Conservation (phyloP, 164 flowering plant genomes). For the Brasenia schreberi region DNA sequence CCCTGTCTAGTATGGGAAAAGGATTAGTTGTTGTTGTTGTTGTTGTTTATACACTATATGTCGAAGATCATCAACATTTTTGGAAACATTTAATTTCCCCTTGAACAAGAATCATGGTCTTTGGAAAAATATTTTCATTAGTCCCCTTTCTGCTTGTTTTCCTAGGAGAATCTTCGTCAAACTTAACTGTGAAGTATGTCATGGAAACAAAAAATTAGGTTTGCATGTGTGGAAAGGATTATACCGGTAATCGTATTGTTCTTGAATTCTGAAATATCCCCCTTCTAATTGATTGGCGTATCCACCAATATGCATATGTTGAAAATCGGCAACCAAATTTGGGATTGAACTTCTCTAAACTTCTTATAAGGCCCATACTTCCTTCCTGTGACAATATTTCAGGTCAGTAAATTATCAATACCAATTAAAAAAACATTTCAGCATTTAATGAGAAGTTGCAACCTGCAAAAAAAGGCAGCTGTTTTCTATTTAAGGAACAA, state of each 20-base stretch:
- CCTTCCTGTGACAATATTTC: conserved; percentile 49
- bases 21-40: too few species aligned
- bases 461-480: background rate
- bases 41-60: too few species aligned
- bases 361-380: conserved; percentile 81
- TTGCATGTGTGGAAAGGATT: conserved; percentile 1
- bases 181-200: too few species aligned
- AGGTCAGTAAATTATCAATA: background rate
- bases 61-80: too few species aligned
- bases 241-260: conserved; percentile 75
- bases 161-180: too few species aligned
- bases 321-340: conserved; percentile 78
- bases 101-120: too few species aligned
- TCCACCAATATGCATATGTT: conserved; percentile 95
- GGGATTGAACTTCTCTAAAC: conserved; percentile 82
- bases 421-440: background rate
- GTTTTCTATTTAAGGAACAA: too few species aligned
- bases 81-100: too few species aligned
- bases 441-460: background rate
- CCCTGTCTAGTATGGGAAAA: too few species aligned
- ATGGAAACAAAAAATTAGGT: too few species aligned
- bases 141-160: too few species aligned
- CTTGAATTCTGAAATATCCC: conserved; percentile 66
- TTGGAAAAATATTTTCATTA: too few species aligned
- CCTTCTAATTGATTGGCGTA: conserved; percentile 61